Evolutionary conservation across 352 stramenopile genomes (phyloP).

Genomic region (Globisporangium ultimum): DNA sequence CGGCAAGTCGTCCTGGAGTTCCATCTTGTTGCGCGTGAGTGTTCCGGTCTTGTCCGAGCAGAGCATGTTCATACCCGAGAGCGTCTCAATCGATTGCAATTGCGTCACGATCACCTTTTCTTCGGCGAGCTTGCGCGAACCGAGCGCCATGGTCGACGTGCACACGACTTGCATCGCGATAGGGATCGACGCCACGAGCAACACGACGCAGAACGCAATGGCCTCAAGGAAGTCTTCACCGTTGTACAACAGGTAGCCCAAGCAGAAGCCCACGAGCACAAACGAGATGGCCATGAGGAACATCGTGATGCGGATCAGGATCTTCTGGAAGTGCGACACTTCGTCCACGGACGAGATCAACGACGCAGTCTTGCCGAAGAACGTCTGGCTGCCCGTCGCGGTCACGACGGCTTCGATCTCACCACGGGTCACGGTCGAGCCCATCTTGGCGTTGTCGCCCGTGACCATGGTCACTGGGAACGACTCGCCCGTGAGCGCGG

Average conservation of each 20-base stretch:
- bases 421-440: constrained; percentile 81
- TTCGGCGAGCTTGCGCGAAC: constrained; percentile 85
- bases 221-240: constrained; percentile 73
- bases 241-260: constrained; percentile 84
- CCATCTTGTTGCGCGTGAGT: constrained; percentile 94
- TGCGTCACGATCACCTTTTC: constrained; percentile 93
- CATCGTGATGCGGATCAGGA: constrained; percentile 91
- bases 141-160: constrained; percentile 92
- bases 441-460: constrained; percentile 86
- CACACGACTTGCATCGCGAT: constrained; percentile 93
- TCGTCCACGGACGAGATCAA: constrained; percentile 77
- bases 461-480: constrained; percentile 88
- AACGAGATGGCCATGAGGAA: constrained; percentile 87
- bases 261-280: constrained; percentile 83
- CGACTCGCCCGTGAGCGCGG: constrained; percentile 92
- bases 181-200: constrained; percentile 92
- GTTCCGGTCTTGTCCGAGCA: constrained; percentile 97
- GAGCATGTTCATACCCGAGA: constrained; percentile 92
- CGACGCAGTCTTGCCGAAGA: constrained; percentile 88
- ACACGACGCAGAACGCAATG: constrained; percentile 86
- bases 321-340: constrained; percentile 88
- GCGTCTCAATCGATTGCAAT: constrained; percentile 90
- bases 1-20: constrained; percentile 90
- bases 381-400: constrained; percentile 88
- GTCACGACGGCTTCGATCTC: constrained; percentile 92